Conservation (phyloP, 495 filamentous ascomycete species). For the Jackrogersella minutella region DNA sequence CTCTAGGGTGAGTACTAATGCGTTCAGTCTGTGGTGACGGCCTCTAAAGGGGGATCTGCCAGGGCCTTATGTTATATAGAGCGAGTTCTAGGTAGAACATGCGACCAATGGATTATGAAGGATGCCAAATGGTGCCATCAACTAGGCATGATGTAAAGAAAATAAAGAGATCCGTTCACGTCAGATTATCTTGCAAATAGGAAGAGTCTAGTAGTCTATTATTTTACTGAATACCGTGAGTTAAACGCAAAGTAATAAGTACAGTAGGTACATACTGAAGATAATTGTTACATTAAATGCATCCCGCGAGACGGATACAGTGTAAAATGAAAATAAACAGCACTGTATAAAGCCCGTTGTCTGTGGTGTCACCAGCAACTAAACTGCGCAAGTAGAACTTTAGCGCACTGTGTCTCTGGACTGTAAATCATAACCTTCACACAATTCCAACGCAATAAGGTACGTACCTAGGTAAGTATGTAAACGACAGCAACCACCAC, state of each 20-base stretch:
- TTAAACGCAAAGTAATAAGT: too few species aligned
- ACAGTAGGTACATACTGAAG: too few species aligned
- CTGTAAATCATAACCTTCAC: not conserved
- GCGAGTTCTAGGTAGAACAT: constrained; percentile 31
- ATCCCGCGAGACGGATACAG: not conserved
- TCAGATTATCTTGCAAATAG: too few species aligned
- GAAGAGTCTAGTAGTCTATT: too few species aligned
- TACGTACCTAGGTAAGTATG: not conserved
- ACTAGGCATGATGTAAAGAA: not conserved
- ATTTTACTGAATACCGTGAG: too few species aligned
- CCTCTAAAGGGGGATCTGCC: constrained; percentile 19
- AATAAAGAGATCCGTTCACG: too few species aligned
- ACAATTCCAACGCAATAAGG: not conserved
- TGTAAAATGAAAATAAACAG: not conserved
- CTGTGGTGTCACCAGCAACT: not conserved
- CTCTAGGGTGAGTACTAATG: constrained; percentile 10
- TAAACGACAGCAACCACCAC: constrained; percentile 12
- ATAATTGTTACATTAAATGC: too few species aligned
- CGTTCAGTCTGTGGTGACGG: constrained; percentile 7
- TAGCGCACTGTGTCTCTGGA: constrained; percentile 27
- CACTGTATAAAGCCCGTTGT: constrained; percentile 5
- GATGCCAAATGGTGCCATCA: not conserved
- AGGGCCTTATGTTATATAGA: constrained; percentile 33
- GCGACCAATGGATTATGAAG: constrained; percentile 25
- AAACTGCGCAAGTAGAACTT: not conserved